phyloP scores from a whole-genome alignment of 2,329 filamentous ascomycete species.

The Colletotrichum tamarilloi region DNA sequence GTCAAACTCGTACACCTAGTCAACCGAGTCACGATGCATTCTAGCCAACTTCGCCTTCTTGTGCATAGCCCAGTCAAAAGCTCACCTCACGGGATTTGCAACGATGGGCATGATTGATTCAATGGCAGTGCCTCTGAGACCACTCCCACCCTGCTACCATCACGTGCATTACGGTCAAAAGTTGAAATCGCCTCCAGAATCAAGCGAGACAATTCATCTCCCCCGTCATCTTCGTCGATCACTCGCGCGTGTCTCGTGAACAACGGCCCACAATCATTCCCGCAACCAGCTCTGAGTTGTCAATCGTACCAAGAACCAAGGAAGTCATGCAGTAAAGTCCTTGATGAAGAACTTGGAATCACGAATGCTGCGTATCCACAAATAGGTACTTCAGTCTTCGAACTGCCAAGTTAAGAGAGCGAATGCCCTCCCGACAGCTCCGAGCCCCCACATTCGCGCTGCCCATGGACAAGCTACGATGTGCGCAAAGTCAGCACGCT shows the following conservation, averaged over 20 bases:
- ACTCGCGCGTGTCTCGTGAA: neutral
- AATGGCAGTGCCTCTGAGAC: neutral
- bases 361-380: neutral
- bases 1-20: neutral
- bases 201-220: conserved; percentile 6
- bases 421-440: conserved; percentile 5
- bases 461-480: neutral
- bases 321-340: neutral
- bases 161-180: conserved; percentile 6
- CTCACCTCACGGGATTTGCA: neutral
- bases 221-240: conserved; percentile 2
- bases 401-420: conserved; percentile 1
- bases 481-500: neutral
- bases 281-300: neutral
- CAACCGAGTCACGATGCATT: neutral
- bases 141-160: neutral
- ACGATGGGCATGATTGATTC: neutral
- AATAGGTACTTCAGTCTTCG: neutral
- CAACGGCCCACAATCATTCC: neutral
- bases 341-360: neutral
- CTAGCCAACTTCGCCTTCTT: neutral
- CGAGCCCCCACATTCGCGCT: conserved; percentile 7
- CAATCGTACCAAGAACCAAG: neutral
- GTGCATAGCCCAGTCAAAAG: neutral
- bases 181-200: neutral